These are phyloP conservation scores for Coemansia javaensis DNA, from an alignment of 192 early-diverging fungal species.

Conservation along the genomic window DNA sequence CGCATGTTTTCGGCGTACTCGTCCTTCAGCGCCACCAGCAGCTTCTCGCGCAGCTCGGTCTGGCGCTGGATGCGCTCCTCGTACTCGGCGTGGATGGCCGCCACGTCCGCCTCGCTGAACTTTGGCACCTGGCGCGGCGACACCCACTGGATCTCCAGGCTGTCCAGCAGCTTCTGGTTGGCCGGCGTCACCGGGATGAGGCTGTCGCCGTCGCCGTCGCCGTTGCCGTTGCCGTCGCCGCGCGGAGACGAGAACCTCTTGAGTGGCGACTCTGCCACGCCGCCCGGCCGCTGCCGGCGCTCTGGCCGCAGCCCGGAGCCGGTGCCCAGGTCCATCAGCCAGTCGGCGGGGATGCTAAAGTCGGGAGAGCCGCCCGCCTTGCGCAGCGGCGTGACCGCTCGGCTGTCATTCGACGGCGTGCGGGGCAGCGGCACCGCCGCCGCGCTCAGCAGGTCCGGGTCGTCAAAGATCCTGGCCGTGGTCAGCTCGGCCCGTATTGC, in stretches of 20 bases:
- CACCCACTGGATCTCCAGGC: slow-evolving; percentile 45
- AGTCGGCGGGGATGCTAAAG: slow-evolving; percentile 43
- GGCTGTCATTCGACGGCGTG: slow-evolving; percentile 23
- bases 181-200: slow-evolving; percentile 45
- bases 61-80: slow-evolving; percentile 27
- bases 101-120: slow-evolving; percentile 45
- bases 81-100: slow-evolving; percentile 14
- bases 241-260: slow-evolving; percentile 6
- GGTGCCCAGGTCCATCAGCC: slow-evolving; percentile 41
- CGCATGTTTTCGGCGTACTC: slow-evolving; percentile 41
- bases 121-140: slow-evolving; percentile 44
- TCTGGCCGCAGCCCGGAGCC: no score
- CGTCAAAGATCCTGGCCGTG: slow-evolving; percentile 36
- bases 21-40: slow-evolving; percentile 32
- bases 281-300: slow-evolving; percentile 4
- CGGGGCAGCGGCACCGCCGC: slow-evolving; percentile 42
- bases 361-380: slow-evolving; percentile 8
- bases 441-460: slow-evolving; percentile 37
- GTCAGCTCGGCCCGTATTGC: slow-evolving; percentile 15
- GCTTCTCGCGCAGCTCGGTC: slow-evolving; percentile 42
- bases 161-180: slow-evolving; percentile 44
- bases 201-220: slow-evolving; percentile 1
- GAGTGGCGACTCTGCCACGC: slow-evolving; percentile 7
- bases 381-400: slow-evolving; percentile 11
- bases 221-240: neutral